phyloP scores from a whole-genome alignment of 306 rosid genomes.

The Ormosia emarginata region DNA sequence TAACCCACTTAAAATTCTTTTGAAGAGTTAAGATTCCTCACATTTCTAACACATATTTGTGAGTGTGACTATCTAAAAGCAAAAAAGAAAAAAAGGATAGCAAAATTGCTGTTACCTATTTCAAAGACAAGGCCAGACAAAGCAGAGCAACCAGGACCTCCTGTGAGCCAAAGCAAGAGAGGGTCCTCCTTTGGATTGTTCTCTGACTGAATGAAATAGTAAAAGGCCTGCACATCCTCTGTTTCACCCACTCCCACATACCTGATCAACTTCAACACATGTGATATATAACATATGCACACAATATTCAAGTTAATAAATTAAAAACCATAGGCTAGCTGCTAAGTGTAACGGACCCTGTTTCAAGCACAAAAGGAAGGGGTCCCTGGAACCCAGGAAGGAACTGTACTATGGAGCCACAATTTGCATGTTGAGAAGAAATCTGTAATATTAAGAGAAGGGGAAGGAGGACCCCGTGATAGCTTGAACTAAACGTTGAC shows the following conservation, averaged over 20 bases:
- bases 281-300: neutral
- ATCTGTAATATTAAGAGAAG: neutral
- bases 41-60: neutral
- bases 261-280: constrained; percentile 13
- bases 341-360: constrained; percentile 44
- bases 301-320: neutral
- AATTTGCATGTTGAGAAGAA: neutral
- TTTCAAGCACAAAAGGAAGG: constrained; percentile 63
- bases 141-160: constrained; percentile 75
- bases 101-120: constrained; percentile 34
- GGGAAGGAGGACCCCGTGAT: neutral
- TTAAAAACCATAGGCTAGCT: neutral
- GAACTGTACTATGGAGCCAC: constrained; percentile 25
- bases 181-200: constrained; percentile 57
- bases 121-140: constrained; percentile 46
- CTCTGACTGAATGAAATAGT: constrained; percentile 62
- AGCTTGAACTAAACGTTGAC: neutral
- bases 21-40: neutral
- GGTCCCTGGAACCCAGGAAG: constrained; percentile 70
- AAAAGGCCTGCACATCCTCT: constrained; percentile 55
- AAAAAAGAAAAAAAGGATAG: neutral
- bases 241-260: constrained; percentile 69
- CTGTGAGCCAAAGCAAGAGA: constrained; percentile 69
- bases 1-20: neutral
- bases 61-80: neutral